Conservation (phyloP, 495 filamentous ascomycete species). For the Penicillium mononematosum region DNA sequence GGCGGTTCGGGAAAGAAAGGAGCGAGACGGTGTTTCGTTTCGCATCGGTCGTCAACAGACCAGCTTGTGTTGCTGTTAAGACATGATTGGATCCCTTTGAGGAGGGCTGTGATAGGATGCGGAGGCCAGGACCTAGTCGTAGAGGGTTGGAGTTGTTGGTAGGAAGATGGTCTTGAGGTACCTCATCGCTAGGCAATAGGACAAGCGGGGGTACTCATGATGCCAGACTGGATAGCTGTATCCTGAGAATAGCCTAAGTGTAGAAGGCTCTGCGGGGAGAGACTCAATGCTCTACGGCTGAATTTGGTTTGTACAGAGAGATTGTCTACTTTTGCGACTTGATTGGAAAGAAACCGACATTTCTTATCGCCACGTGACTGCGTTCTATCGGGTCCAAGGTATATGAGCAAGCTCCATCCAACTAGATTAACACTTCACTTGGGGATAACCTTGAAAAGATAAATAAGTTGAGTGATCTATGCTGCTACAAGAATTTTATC, state of each 20-base stretch:
- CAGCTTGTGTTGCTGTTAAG: slow-evolving; percentile 74
- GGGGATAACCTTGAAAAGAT: not conserved
- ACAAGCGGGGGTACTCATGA: slow-evolving; percentile 50
- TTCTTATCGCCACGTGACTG: slow-evolving; percentile 28
- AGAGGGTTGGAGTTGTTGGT: slow-evolving; percentile 65
- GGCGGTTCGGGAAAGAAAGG: slow-evolving; percentile 37
- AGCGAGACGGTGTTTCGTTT: slow-evolving; percentile 61
- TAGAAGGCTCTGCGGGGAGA: not conserved
- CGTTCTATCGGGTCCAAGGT: no score
- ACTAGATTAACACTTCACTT: not conserved
- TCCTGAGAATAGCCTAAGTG: not conserved
- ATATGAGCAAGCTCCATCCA: not conserved
- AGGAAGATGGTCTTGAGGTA: slow-evolving; percentile 59
- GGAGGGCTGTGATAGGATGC: slow-evolving; percentile 40
- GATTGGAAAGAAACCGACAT: slow-evolving; percentile 4
- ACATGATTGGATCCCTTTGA: slow-evolving; percentile 35
- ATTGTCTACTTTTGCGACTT: not conserved
- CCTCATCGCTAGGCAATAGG: slow-evolving; percentile 76
- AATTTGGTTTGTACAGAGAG: not conserved
- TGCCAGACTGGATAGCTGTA: not conserved
- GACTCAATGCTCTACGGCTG: not conserved
- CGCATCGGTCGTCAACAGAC: slow-evolving; percentile 69
- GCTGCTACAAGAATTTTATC: not conserved
- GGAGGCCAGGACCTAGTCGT: slow-evolving; percentile 80
- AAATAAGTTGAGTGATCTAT: not conserved